Percentiles rank a stretch among this genome's conserved stretches.
These are phyloP conservation scores for Gentiana straminea DNA, from an alignment of 257 asterid genomes.

Conservation along the genomic window DNA sequence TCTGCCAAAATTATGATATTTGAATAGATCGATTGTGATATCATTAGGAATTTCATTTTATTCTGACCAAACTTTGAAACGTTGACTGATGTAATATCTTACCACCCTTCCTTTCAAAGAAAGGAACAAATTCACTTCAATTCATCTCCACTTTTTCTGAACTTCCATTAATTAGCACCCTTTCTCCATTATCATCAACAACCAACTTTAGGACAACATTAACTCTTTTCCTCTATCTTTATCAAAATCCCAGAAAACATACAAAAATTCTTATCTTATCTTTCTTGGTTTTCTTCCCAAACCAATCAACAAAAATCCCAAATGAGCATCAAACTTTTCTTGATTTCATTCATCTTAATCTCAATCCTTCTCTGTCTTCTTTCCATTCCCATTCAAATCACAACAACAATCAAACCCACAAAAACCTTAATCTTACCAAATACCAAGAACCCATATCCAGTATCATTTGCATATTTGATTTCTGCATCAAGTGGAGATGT, in stretches of 20 bases:
- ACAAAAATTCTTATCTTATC: neutral
- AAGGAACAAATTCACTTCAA: conserved; percentile 28
- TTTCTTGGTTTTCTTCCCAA: neutral
- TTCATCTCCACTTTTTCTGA: conserved; percentile 38
- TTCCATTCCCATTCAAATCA: conserved; percentile 38
- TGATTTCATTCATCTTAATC: conserved; percentile 38
- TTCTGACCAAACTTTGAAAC: no score
- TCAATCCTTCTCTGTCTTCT: conserved; percentile 39
- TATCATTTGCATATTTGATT: conserved; percentile 73
- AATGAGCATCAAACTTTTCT: conserved; percentile 48
- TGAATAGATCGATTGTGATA: no score
- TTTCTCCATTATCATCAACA: conserved; percentile 1
- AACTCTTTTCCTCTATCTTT: neutral
- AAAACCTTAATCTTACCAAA: conserved; percentile 39
- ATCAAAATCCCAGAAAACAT: neutral
- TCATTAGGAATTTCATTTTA: no score
- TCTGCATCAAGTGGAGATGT: conserved; percentile 79
- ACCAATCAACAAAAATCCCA: neutral
- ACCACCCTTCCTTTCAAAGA: conserved; percentile 41
- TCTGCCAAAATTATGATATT: no score
- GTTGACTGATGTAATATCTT: neutral
- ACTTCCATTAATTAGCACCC: conserved; percentile 5
- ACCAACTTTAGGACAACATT: conserved; percentile 1
- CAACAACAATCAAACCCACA: conserved; percentile 32
- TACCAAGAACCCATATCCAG: conserved; percentile 38